A percentile compares a stretch with the other conserved stretches of the same genome.
phyloP scores from a whole-genome alignment of 1,284 basidiomycete genomes.

The Xanthoconium separans region DNA sequence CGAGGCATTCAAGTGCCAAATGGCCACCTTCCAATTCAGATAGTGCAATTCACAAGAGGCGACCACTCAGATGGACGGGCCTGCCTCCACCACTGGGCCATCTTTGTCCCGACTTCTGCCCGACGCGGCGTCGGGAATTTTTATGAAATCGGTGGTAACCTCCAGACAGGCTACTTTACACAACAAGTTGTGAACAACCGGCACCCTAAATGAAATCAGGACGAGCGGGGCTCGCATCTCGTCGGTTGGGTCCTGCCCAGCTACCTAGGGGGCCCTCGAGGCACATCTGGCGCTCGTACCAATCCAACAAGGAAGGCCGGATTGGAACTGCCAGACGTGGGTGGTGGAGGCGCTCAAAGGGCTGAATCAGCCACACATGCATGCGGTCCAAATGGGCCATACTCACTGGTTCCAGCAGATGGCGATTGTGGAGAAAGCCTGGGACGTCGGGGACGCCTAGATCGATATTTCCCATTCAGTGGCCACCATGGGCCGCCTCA shows the following conservation, averaged over 20 bases:
- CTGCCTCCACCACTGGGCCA: slow-evolving; percentile 22
- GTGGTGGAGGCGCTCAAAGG: slow-evolving; percentile 12
- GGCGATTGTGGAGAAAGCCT: too few species aligned
- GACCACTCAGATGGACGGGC: not conserved
- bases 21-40: slow-evolving; percentile 17
- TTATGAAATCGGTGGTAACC: slow-evolving; percentile 18
- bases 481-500: too few species aligned
- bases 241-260: too few species aligned
- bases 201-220: too few species aligned
- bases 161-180: too few species aligned
- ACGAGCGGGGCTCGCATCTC: too few species aligned
- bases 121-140: slow-evolving; percentile 21
- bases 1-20: slow-evolving; percentile 7
- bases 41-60: slow-evolving; percentile 17
- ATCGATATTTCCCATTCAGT: too few species aligned
- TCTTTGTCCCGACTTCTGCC: slow-evolving; percentile 24
- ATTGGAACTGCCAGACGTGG: slow-evolving; percentile 25
- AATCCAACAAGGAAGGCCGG: slow-evolving; percentile 5
- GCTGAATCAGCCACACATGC: not conserved
- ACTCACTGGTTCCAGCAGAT: too few species aligned
- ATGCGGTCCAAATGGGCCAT: too few species aligned
- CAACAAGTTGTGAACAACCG: too few species aligned
- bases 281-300: slow-evolving; percentile 2
- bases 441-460: too few species aligned
- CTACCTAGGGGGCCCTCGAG: too few species aligned